Base-by-base conservation (phyloP, 1,284 basidiomycete species). In the Peniophora sp. region DNA sequence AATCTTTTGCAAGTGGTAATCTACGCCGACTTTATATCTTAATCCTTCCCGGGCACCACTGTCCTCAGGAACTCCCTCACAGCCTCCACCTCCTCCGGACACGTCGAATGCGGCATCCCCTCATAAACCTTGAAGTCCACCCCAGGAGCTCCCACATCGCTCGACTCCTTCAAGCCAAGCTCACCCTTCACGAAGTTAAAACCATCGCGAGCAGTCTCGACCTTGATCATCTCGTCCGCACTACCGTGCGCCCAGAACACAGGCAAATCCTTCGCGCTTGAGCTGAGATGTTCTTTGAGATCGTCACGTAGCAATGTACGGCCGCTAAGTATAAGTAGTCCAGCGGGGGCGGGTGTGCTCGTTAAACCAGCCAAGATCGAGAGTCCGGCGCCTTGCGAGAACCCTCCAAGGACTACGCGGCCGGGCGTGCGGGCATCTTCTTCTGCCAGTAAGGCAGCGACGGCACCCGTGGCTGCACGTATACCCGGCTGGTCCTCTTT, bases 211-310 rank as follows among this genome's bases (percentile, higher is more conserved):
- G 78, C 76, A 45, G 74, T 59, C 24, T 65, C 56, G 56, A 73
- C 75, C 50, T 72, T 74, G 50, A 95, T 83, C 12, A 95, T 73
- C 9, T 79, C 81, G 65, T 97, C 93, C 27, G 67, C 69, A n/a
- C 71, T 78, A 8, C 93, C 93, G 57, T 93, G 90, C 5, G 88
- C 94, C 83, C 89, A 90, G 70, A 95, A 95, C 35, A 94, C 74
- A 1, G 91, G 87, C n/a, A 81, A 71, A 11, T 77, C 73, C 51
- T 73, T 70, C 19, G 79, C 77, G 57, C 81, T 72, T 11, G 74
- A 19, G 19, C n/a, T 5, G 32, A 49, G 55, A 56, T 88, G 87
- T 51, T 74, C 65, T 60, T 82, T 78, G 58, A 89, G 73, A 65
- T 81, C 89, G 45, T 74, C 59, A 51, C 68, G 71, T 45, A 94